phyloP scores from a whole-genome alignment of 1,284 basidiomycete genomes.

The Tremellales sp. region DNA sequence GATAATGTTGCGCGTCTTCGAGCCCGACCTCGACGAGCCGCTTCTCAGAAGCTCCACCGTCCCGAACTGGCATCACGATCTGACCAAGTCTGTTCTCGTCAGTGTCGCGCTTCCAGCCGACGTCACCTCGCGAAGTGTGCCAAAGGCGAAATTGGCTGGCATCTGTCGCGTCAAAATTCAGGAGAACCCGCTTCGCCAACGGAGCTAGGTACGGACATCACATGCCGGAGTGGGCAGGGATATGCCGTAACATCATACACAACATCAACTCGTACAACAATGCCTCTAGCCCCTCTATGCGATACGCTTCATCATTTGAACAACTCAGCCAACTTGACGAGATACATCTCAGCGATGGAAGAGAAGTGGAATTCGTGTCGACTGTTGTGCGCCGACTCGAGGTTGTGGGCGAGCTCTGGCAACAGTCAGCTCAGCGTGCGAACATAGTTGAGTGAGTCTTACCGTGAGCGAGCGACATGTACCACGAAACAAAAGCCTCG shows the following conservation, averaged over 20 bases:
- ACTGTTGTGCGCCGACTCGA: conserved; percentile 49
- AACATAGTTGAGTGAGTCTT: conserved; percentile 2
- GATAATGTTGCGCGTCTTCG: too few relatives aligned
- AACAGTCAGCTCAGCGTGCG: background rate
- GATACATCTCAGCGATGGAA: conserved; percentile 70
- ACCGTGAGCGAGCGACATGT: conserved; percentile 83
- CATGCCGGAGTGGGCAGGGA: background rate
- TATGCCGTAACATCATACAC: background rate
- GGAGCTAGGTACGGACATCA: too few relatives aligned
- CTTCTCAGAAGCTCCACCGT: too few relatives aligned
- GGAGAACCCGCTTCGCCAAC: too few relatives aligned
- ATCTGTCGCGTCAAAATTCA: too few relatives aligned
- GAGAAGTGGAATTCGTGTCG: conserved; percentile 90
- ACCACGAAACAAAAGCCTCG: conserved; percentile 80
- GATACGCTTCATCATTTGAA: conserved; percentile 1
- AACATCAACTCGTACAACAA: conserved; percentile 5
- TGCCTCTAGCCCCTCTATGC: background rate
- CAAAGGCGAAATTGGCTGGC: too few relatives aligned
- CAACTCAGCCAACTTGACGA: conserved; percentile 30
- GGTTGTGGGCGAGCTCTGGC: conserved; percentile 40
- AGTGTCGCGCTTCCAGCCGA: too few relatives aligned
- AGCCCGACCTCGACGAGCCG: too few relatives aligned
- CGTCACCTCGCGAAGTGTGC: too few relatives aligned
- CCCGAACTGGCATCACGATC: too few relatives aligned
- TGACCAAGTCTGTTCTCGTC: too few relatives aligned